A percentile compares a stretch with the other conserved stretches of the same genome.
Evolutionary conservation across 1,284 basidiomycete genomes (phyloP).

Genomic region (Trametes sp.): DNA sequence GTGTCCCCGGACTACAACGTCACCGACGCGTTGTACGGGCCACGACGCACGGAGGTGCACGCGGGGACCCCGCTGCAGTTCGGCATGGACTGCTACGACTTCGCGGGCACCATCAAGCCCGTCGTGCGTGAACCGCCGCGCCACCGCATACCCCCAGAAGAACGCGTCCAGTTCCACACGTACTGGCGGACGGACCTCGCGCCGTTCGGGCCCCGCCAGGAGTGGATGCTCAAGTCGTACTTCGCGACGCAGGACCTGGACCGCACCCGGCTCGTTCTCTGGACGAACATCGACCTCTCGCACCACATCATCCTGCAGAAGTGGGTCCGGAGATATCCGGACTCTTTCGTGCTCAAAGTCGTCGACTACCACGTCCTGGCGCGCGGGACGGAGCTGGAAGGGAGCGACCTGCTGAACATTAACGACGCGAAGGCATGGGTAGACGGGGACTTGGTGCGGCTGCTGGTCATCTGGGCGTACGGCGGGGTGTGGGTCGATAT

Average conservation of each 20-base stretch:
- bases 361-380: constrained; percentile 77
- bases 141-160: constrained; percentile 41
- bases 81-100: constrained; percentile 89
- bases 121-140: constrained; percentile 15
- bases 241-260: constrained; percentile 85
- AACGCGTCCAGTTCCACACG: constrained; percentile 78
- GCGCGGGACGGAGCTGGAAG: constrained; percentile 77
- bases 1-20: constrained; percentile 77
- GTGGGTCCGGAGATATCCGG: constrained; percentile 70
- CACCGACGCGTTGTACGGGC: constrained; percentile 64
- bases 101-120: constrained; percentile 56
- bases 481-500: constrained; percentile 97
- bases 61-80: constrained; percentile 78
- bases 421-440: constrained; percentile 88
- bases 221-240: constrained; percentile 88
- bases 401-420: constrained; percentile 60
- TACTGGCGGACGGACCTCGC: constrained; percentile 91
- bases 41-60: constrained; percentile 73
- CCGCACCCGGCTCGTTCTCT: constrained; percentile 75
- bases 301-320: constrained; percentile 65
- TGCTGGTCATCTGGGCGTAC: constrained; percentile 88
- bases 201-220: constrained; percentile 80
- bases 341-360: constrained; percentile 71
- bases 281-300: constrained; percentile 86
- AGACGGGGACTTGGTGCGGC: constrained; percentile 88